Evolutionary conservation across 2,329 filamentous ascomycete species (phyloP).

Genomic region (Trichoderma sp.): DNA sequence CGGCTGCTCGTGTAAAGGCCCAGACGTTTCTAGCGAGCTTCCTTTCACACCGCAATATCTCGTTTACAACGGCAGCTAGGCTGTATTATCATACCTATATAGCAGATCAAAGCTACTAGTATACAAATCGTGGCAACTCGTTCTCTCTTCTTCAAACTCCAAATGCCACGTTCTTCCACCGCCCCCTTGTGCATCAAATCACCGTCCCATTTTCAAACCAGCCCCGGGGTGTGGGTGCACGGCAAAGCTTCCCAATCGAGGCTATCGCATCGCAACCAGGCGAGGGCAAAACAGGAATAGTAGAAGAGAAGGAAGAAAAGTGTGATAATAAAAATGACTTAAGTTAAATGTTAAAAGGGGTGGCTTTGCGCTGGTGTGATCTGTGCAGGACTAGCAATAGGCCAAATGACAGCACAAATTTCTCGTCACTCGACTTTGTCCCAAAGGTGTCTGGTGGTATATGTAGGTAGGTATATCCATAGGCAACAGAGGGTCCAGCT

Average conservation of each 20-base stretch:
- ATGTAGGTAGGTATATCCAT: slow-evolving; percentile 9
- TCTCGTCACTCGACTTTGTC: slow-evolving; percentile 15
- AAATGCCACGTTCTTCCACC: slow-evolving; percentile 3
- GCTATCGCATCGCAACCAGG: not conserved
- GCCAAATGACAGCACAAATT: not conserved
- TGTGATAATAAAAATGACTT: not conserved
- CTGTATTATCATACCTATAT: not conserved
- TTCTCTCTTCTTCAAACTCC: slow-evolving; percentile 1
- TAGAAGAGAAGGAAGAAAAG: not conserved
- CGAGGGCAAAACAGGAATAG: not conserved
- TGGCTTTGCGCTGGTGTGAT: slow-evolving; percentile 4
- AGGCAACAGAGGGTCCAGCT: not conserved
- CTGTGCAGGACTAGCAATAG: not conserved
- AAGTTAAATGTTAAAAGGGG: not conserved
- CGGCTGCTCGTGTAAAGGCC: not conserved
- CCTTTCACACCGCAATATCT: not conserved
- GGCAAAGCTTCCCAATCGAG: not conserved
- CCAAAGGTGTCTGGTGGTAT: not conserved
- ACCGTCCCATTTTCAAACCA: slow-evolving; percentile 1
- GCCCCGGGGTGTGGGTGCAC: not conserved
- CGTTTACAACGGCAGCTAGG: slow-evolving; percentile 3
- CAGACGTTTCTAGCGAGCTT: not conserved
- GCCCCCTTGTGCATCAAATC: not conserved
- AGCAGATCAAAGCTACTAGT: slow-evolving; percentile 12
- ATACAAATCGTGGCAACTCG: slow-evolving; percentile 19